phyloP scores from a whole-genome alignment of 495 filamentous ascomycete species.

The Lasiosphaeria miniovina region DNA sequence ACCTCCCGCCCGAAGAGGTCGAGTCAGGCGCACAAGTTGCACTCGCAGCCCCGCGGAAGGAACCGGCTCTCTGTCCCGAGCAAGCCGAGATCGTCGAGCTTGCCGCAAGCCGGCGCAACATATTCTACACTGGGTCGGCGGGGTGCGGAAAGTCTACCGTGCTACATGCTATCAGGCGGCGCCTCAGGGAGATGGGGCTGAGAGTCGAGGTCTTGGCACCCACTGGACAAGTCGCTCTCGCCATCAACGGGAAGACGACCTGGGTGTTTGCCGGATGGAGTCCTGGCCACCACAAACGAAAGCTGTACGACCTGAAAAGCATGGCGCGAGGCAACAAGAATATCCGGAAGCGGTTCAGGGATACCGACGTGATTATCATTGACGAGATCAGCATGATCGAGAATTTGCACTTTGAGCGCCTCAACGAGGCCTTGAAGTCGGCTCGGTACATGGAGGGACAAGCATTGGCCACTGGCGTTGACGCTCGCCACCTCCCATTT shows the following conservation, averaged over 20 bases:
- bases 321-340: slow-evolving; percentile 4
- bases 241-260: slow-evolving; percentile 52
- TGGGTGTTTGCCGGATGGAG: slow-evolving; percentile 56
- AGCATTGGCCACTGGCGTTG: neutral
- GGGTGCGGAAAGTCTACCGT: slow-evolving; percentile 61
- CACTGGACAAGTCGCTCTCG: slow-evolving; percentile 53
- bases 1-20: neutral
- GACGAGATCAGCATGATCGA: slow-evolving; percentile 53
- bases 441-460: slow-evolving; percentile 19
- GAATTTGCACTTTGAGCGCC: slow-evolving; percentile 51
- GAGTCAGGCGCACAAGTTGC: neutral
- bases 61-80: slow-evolving; percentile 39
- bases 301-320: slow-evolving; percentile 13
- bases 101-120: slow-evolving; percentile 48
- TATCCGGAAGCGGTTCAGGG: slow-evolving; percentile 27
- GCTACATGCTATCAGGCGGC: slow-evolving; percentile 44
- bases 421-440: slow-evolving; percentile 50
- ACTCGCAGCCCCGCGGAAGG: neutral
- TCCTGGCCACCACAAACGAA: slow-evolving; percentile 30
- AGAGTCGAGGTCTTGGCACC: slow-evolving; percentile 53
- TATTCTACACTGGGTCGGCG: slow-evolving; percentile 62
- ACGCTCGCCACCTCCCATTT: slow-evolving; percentile 58
- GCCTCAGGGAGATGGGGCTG: slow-evolving; percentile 31
- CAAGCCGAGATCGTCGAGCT: slow-evolving; percentile 48
- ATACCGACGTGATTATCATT: slow-evolving; percentile 44